Conservation (phyloP, 345 rosid genomes). For the Trapa incisa region DNA sequence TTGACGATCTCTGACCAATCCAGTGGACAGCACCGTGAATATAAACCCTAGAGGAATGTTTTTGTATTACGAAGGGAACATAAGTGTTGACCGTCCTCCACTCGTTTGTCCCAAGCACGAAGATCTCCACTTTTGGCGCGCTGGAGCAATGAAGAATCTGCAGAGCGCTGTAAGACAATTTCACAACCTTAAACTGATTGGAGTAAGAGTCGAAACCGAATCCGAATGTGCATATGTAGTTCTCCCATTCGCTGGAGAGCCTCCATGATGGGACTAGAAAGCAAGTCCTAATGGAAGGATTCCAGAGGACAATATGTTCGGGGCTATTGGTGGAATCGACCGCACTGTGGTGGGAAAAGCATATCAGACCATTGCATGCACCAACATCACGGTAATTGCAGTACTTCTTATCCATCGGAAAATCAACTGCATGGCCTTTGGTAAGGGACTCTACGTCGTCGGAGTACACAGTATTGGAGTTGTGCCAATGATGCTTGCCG, state of each 20-base stretch:
- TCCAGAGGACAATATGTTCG: conserved; percentile 10
- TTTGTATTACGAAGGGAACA: conserved; percentile 9
- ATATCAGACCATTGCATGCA: conserved; percentile 13
- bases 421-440: conserved; percentile 5
- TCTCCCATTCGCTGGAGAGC: neutral
- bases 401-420: conserved; percentile 6
- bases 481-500: too few relatives aligned
- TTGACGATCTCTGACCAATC: conserved; percentile 17
- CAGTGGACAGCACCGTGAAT: conserved; percentile 30
- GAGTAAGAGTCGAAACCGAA: conserved; percentile 16
- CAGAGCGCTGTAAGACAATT: conserved; percentile 7
- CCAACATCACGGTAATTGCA: conserved; percentile 1
- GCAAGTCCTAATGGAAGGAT: conserved; percentile 12
- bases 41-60: conserved; percentile 11
- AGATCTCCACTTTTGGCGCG: conserved; percentile 17
- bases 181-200: conserved; percentile 20
- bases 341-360: conserved; percentile 2
- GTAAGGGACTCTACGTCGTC: neutral
- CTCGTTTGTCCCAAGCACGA: conserved; percentile 6
- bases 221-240: neutral
- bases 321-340: too few relatives aligned
- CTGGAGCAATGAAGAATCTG: neutral
- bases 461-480: neutral
- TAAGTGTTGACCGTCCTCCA: conserved; percentile 17
- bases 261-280: conserved; percentile 1